A percentile compares a stretch with the other conserved stretches of the same genome.
phyloP scores from a whole-genome alignment of 2,329 filamentous ascomycete genomes.

The Didymella lethalis region DNA sequence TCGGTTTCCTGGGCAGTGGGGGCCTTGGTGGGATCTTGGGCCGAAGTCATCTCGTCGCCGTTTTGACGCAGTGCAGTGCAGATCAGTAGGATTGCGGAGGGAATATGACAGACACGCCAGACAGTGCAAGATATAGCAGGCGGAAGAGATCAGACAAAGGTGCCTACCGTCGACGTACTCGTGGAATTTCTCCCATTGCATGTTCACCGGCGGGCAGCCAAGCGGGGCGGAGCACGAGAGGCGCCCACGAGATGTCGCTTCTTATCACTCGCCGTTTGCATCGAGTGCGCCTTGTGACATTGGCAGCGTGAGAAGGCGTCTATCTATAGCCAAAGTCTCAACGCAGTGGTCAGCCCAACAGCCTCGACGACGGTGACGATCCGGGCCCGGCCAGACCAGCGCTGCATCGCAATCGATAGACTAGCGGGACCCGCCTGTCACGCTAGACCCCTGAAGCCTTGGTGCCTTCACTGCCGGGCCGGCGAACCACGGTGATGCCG shows the following conservation, averaged over 20 bases:
- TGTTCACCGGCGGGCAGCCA: conserved; percentile 15
- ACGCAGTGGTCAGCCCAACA: neutral
- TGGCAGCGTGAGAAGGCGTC: neutral
- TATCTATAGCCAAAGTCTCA: neutral
- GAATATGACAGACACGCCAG: too few relatives aligned
- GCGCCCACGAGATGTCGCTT: conserved; percentile 11
- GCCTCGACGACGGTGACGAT: neutral
- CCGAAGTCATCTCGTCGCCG: neutral
- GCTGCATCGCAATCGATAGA: conserved; percentile 12
- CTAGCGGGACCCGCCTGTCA: conserved; percentile 7
- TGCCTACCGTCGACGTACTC: neutral
- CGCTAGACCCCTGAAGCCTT: conserved; percentile 13
- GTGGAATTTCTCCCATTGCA: conserved; percentile 5
- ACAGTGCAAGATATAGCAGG: neutral
- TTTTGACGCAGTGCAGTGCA: neutral
- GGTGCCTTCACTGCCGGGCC: conserved; percentile 1
- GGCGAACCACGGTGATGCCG: conserved; percentile 8
- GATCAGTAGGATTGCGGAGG: neutral
- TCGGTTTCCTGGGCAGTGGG: neutral
- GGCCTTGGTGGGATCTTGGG: conserved; percentile 1
- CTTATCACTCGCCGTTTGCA: neutral
- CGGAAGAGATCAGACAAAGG: neutral
- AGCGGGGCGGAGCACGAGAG: conserved; percentile 16
- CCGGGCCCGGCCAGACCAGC: conserved; percentile 8
- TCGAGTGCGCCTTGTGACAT: neutral